phyloP scores from a whole-genome alignment of 805 yeast species.

The Grigorovia transvaalensis region DNA sequence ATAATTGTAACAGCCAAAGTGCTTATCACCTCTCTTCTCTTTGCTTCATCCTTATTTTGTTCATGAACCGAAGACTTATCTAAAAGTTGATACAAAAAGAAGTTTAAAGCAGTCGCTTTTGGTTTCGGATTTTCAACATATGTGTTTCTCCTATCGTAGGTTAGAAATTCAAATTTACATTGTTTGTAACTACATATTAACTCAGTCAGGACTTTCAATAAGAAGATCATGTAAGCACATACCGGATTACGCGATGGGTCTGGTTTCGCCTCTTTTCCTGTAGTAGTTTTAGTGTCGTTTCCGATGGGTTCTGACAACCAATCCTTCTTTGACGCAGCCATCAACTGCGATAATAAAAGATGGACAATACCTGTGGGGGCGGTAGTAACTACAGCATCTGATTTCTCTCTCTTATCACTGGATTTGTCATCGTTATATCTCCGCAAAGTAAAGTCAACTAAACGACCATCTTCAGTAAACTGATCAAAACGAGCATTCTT shows the following conservation, averaged over 20 bases:
- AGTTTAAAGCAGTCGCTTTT: conserved; percentile 64
- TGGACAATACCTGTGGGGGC: conserved; percentile 49
- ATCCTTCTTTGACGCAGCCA: conserved; percentile 36
- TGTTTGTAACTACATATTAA: conserved; percentile 67
- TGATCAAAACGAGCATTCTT: conserved; percentile 35
- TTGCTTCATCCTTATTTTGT: conserved; percentile 26
- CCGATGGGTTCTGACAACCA: conserved; percentile 32
- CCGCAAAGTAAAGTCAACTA: conserved; percentile 19
- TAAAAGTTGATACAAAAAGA: conserved; percentile 64
- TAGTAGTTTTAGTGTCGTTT: conserved; percentile 19
- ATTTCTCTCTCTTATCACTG: conserved; percentile 7
- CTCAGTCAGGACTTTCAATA: conserved; percentile 60
- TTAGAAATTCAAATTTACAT: conserved; percentile 71
- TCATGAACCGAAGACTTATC: conserved; percentile 38
- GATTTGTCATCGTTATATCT: conserved; percentile 10
- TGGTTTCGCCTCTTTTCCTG: conserved; percentile 26
- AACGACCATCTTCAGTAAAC: conserved; percentile 32
- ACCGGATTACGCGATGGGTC: conserved; percentile 41
- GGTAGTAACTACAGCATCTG: conserved; percentile 2
- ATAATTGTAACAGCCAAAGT: conserved; percentile 52
- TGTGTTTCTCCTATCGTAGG: conserved; percentile 53
- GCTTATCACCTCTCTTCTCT: conserved; percentile 49
- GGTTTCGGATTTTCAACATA: conserved; percentile 45
- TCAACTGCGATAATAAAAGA: conserved; percentile 52
- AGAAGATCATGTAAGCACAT: conserved; percentile 57